Conservation (phyloP, 2,329 filamentous ascomycete species). For the Aspergillus puulaauensis region DNA sequence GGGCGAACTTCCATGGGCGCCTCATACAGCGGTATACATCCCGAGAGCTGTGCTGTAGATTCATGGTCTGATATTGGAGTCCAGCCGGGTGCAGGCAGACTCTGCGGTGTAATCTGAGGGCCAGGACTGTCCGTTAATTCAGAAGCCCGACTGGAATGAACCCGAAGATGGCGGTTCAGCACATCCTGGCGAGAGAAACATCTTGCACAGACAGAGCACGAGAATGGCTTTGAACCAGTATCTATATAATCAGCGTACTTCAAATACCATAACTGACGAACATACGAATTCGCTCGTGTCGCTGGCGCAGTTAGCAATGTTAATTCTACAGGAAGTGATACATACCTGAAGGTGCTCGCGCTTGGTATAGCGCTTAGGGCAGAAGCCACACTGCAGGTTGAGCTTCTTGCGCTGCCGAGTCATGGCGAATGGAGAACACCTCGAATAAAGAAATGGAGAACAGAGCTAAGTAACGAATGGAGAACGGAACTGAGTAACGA, state of each 20-base stretch:
- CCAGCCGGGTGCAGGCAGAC: neutral
- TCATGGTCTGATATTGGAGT: neutral
- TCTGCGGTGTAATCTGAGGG: neutral
- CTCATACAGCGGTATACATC: neutral
- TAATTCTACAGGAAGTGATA: neutral
- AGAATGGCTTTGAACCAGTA: constrained; percentile 1
- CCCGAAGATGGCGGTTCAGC: constrained; percentile 3
- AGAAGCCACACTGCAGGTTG: constrained; percentile 3
- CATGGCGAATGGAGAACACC: neutral
- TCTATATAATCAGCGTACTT: neutral
- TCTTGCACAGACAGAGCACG: neutral
- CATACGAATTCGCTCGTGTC: constrained; percentile 1
- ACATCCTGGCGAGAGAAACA: constrained; percentile 5
- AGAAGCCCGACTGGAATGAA: neutral
- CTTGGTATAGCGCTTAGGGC: constrained; percentile 12
- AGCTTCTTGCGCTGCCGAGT: constrained; percentile 3
- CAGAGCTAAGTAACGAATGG: neutral
- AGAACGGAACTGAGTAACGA: neutral
- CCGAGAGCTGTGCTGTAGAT: neutral
- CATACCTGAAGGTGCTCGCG: constrained; percentile 11
- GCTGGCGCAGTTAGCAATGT: neutral
- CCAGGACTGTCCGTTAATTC: neutral
- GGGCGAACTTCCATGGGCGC: neutral
- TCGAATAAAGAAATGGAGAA: neutral
- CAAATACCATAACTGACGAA: fast-evolving